Evolutionary conservation across 768 basidiomycete species (phyloP).

Genomic region (Chalciporus pseudorubinellus): DNA sequence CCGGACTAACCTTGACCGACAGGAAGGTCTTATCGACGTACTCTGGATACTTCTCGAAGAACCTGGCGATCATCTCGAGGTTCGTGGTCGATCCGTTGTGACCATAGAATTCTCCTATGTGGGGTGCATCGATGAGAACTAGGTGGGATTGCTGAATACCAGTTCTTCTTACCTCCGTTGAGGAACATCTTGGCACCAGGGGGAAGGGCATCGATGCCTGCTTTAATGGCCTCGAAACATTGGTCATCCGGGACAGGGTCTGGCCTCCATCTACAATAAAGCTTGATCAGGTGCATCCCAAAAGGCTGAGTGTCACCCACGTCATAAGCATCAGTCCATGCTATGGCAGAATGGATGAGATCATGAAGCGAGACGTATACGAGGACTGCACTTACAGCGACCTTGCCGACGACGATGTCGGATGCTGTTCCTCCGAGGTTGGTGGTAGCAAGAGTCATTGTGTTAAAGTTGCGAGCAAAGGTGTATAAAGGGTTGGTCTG

Average conservation of each 20-base stretch:
- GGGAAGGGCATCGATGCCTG: slow-evolving; percentile 42
- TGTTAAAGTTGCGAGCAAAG: too few species aligned
- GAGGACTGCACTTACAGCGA: slow-evolving; percentile 31
- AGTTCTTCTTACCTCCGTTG: slow-evolving; percentile 43
- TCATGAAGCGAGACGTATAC: too few species aligned
- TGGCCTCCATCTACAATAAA: slow-evolving; percentile 48
- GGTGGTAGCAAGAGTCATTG: slow-evolving; percentile 32
- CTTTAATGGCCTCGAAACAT: slow-evolving; percentile 61
- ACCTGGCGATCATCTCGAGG: slow-evolving; percentile 44
- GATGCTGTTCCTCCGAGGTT: slow-evolving; percentile 41
- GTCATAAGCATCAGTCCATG: slow-evolving; percentile 63
- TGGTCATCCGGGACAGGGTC: slow-evolving; percentile 50
- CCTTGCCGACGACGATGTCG: slow-evolving; percentile 36
- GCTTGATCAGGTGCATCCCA: too few species aligned
- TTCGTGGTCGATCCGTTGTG: slow-evolving; percentile 37
- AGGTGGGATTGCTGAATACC: too few species aligned
- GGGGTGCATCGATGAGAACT: too few species aligned
- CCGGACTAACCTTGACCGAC: slow-evolving; percentile 28
- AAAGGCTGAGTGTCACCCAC: slow-evolving; percentile 20
- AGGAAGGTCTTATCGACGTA: slow-evolving; percentile 30
- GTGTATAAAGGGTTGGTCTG: too few species aligned
- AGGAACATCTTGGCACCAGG: slow-evolving; percentile 45
- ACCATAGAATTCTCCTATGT: slow-evolving; percentile 59
- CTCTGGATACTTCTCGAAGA: slow-evolving; percentile 40
- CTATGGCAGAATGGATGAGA: slow-evolving; percentile 13